Base-by-base conservation (phyloP, 2,329 filamentous ascomycete genomes). In the Leptographium galeiforme region DNA sequence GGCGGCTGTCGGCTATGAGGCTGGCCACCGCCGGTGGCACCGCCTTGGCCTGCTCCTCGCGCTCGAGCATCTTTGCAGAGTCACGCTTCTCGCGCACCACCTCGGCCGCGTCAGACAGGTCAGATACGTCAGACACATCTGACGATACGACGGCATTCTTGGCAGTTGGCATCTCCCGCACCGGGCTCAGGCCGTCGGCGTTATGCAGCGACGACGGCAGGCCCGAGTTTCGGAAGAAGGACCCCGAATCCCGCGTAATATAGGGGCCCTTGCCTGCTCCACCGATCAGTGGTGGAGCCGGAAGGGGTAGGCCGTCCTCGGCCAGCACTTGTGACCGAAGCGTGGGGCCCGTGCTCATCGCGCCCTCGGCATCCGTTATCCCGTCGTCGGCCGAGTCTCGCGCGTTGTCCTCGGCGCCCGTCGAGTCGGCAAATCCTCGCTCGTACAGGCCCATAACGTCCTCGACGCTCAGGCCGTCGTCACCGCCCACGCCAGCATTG, bases 401-500 rank as follows among this genome's bases (percentile, higher is more conserved):
- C 13, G 40, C 62, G 32, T 68, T 65, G 43, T 72, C 67, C 51
- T 76, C 73, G 18, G 69, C 64, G 6, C 69, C 70, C 8, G 72
- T 72, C 48, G 72, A 72, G 61, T 76, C 76, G 53, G 69, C 71
- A 61, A 84, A 84, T 13, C 79, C 81, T 58, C 75, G 73, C 63
- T 82, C 81, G 64, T 84, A 85, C 71, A 83, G 82, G 63, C 78
- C 81, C 67, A 87, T 84, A 53, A 89, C 76, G 70, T 84, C 80
- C 60, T 84, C 79, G 36, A 85, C 70, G 61, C 78, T 82, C 53
- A 78, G 72, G 43, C 77, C 78, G 58, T 82, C 79, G 56, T 77
- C 73, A 16, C 70, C 66, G 41, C 64, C 67, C 58, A 71, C 66
- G 52, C 61, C 63, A 44, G 59, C 62, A 40, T 56, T 59, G 47